A percentile compares a stretch with the other conserved stretches of the same genome.
Conservation (phyloP, 1,284 basidiomycete species). For the Rhodotorula mucilaginosa region DNA sequence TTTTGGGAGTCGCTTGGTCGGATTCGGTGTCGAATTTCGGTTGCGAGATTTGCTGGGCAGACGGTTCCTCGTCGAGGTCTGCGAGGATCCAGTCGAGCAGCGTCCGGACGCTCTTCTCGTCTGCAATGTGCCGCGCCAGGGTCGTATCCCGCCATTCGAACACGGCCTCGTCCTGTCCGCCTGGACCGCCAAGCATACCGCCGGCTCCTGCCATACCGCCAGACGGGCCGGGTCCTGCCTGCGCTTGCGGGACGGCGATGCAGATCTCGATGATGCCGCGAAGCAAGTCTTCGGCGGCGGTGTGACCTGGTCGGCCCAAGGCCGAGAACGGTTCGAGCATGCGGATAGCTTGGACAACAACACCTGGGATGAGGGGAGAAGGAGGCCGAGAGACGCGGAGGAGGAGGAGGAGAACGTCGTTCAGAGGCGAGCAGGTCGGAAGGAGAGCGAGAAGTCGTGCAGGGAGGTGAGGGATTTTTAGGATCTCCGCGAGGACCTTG, state of each 20-base stretch:
- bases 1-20: background rate
- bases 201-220: background rate
- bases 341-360: slow-evolving; percentile 67
- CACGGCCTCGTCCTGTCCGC: slow-evolving; percentile 24
- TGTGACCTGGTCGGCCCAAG: slow-evolving; percentile 68
- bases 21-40: slow-evolving; percentile 19
- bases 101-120: slow-evolving; percentile 66
- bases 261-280: slow-evolving; percentile 94
- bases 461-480: slow-evolving; percentile 75
- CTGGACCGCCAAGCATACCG: background rate
- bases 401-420: slow-evolving; percentile 87
- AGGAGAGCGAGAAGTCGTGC: slow-evolving; percentile 81
- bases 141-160: slow-evolving; percentile 59
- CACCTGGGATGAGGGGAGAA: slow-evolving; percentile 51
- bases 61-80: slow-evolving; percentile 54
- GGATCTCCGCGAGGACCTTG: slow-evolving; percentile 89
- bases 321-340: slow-evolving; percentile 84
- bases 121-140: slow-evolving; percentile 86
- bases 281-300: slow-evolving; percentile 84
- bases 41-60: slow-evolving; percentile 37
- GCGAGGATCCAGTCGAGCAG: slow-evolving; percentile 78
- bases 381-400: slow-evolving; percentile 87
- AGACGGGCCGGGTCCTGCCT: slow-evolving; percentile 15
- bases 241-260: slow-evolving; percentile 58
- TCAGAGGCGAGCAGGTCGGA: slow-evolving; percentile 67